Percentiles rank a stretch among this genome's conserved stretches.
Evolutionary conservation across 495 filamentous ascomycete species (phyloP).

Genomic region (Penicillium malachiteum): DNA sequence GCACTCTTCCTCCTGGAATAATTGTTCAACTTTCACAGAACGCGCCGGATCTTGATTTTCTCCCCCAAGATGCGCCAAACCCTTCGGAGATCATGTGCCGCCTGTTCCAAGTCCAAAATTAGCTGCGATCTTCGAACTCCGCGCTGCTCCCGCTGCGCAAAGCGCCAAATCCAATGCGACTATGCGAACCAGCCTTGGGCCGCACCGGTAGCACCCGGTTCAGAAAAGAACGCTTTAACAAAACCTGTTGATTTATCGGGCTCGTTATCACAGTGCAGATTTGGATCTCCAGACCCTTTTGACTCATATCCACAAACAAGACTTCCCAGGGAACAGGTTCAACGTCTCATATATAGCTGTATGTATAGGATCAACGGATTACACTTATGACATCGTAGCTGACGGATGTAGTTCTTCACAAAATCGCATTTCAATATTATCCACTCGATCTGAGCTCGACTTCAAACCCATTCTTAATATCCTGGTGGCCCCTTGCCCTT

Average conservation of each 20-base stretch:
- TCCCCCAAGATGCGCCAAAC: constrained; percentile 41
- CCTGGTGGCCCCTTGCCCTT: constrained; percentile 54
- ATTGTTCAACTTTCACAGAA: constrained; percentile 1
- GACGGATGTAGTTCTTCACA: constrained; percentile 41
- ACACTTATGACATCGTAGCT: constrained; percentile 8
- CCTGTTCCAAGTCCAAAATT: constrained; percentile 50
- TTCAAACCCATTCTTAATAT: constrained; percentile 53
- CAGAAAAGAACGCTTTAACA: constrained; percentile 7
- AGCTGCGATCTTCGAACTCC: constrained; percentile 50
- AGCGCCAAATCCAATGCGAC: constrained; percentile 39
- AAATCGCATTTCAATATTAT: constrained; percentile 56
- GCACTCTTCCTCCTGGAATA: constrained; percentile 1
- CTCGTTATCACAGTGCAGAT: constrained; percentile 16
- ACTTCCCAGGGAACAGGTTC: constrained; percentile 43
- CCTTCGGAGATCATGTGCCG: constrained; percentile 49
- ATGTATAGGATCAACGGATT: constrained; percentile 14
- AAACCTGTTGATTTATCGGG: constrained; percentile 2
- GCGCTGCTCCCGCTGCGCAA: constrained; percentile 49
- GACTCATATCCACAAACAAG: constrained; percentile 52
- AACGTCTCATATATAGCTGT: constrained; percentile 52
- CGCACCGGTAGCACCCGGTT: constrained; percentile 14
- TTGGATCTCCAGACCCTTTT: constrained; percentile 46
- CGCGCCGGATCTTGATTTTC: background rate
- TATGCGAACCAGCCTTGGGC: constrained; percentile 51
- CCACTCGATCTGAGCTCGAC: constrained; percentile 47